Conservation (phyloP, 1,284 basidiomycete genomes). For the Omphalotus olearius region DNA sequence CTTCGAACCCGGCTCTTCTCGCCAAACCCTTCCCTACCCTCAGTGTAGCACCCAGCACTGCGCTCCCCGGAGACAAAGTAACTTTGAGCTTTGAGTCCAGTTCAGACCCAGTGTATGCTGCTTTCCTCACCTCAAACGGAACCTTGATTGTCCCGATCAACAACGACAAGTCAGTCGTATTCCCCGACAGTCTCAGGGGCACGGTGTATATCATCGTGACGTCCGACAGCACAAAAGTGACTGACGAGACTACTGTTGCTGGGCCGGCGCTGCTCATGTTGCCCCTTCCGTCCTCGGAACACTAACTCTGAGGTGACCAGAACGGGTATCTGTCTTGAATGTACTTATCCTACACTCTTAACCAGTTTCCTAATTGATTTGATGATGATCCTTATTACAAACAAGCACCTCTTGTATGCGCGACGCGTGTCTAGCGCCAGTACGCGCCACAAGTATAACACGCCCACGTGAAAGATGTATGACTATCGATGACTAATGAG, state of each 20-base stretch:
- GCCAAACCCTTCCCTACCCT: constrained; percentile 37
- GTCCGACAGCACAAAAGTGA: background rate
- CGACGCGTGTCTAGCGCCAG: too few species aligned
- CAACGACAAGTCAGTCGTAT: background rate
- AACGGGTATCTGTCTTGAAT: too few species aligned
- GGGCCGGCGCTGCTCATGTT: constrained; percentile 12
- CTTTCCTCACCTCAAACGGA: constrained; percentile 28
- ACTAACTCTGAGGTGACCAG: too few species aligned
- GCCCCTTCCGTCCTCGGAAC: background rate
- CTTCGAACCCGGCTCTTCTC: constrained; percentile 36
- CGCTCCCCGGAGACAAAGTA: constrained; percentile 11
- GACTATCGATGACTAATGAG: too few species aligned
- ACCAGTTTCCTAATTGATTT: too few species aligned
- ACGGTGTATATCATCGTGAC: constrained; percentile 6
- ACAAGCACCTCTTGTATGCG: too few species aligned
- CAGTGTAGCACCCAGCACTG: constrained; percentile 9
- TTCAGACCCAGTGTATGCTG: constrained; percentile 24
- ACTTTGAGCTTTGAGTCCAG: constrained; percentile 15
- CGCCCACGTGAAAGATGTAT: too few species aligned
- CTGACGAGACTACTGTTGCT: constrained; percentile 6
- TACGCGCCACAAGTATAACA: too few species aligned
- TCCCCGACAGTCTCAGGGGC: constrained; percentile 5
- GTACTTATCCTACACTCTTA: too few species aligned
- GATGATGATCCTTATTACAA: too few species aligned
- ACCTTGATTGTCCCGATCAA: background rate